Evolutionary conservation across 2,329 filamentous ascomycete genomes (phyloP), one percentile per base, ranked within the genome.

Genomic region (Hansfordia pulvinata): DNA sequence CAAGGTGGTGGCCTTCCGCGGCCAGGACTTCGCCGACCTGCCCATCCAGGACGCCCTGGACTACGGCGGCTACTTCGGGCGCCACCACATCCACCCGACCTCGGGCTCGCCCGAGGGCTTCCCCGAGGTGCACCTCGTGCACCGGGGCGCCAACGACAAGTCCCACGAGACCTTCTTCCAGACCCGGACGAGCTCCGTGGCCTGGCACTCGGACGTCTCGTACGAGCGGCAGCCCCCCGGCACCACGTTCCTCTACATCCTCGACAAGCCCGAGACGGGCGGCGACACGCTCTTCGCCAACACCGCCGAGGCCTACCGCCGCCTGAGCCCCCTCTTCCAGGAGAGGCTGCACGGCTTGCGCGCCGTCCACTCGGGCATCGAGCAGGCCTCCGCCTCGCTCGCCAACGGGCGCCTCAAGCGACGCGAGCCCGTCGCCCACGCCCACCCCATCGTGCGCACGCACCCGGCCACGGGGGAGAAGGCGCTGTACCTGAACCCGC

Each of bases 181-280:
- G 31, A 69, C 70, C 24, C 68, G 79, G 13, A 86, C 80, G 4
- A 88, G 76, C 52, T 81, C 76, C 1, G 74, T 92, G 2, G 82
- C 82, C 6, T 93, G 84, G 84, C 85, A 93, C 55, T 81, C 76
- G 0, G 85, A 93, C 39, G 76, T 93, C 2, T 81, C 79, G 1
- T 93, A 92, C 46, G 86, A 93, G 57, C 59, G 69, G 38, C 85
- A 94, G 54, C 84, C 86, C 2, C 84, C 86, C 0, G 83, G 84
- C 17, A 93, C 84, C 0, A 93, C 86, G 0, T 92, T 93, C 53
- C 54, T 93, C 19, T 93, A 92, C 46, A 64, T 85, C 26, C 66
- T 94, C n/a, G 84, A 93, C 45, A 76, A 70, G 23, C 85, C 85
- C 2, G 62, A 69, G 20, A 76, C 71, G 1, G 85, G 85, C 19